Evolutionary conservation across 129 eudicot species (phyloP), one percentile per base, ranked within the genome.

Genomic region (Flaveria ramosissima): DNA sequence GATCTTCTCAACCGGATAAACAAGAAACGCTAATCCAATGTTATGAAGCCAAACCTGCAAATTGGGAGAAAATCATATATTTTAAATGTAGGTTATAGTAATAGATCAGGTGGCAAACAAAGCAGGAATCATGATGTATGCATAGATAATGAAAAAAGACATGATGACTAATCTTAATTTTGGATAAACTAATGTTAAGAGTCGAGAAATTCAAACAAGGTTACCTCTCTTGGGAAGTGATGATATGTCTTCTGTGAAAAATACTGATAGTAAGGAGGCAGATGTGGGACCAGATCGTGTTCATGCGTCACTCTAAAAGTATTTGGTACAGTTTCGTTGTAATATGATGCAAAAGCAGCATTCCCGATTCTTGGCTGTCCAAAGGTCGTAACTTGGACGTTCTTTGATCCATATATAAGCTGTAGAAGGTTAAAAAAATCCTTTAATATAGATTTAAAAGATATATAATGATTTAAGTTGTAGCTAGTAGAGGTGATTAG

Each of bases 351-450:
- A 82, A 95, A 95, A 72, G 81, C 94, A 70, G 97, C 88, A 80
- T 95, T 95, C 50, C 99, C 99, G 60, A 95, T 91, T 68, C 99
- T 84, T 73, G 99, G 99, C 73, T 89, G 96, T 45, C 99, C 99
- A 89, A 89, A 91, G 47, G 99, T 95, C 83, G 83, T 84, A 68
- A 95, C 96, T 50, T 81, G 87, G 50, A 95, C 89, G 68, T 91
- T 78, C 77, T 83, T 68, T 21, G 82, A 66, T 79, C 89, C 88
- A 79, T 83, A 80, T 30, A 83, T 85, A 76, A 89, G 88, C 99
- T 95, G 90, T 41, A 75, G 61, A 56, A 71, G 7, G 36, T 16
- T 42, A 70, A 73, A 73, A 57, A 17, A 26, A 24, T 13, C 68
- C 17, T 27, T 61, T 61, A 61, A 61, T 61, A 61, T 14, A 3